Evolutionary conservation across 768 basidiomycete genomes (phyloP), one percentile per base, ranked within the genome.

Genomic region (Amanita inopinata): DNA sequence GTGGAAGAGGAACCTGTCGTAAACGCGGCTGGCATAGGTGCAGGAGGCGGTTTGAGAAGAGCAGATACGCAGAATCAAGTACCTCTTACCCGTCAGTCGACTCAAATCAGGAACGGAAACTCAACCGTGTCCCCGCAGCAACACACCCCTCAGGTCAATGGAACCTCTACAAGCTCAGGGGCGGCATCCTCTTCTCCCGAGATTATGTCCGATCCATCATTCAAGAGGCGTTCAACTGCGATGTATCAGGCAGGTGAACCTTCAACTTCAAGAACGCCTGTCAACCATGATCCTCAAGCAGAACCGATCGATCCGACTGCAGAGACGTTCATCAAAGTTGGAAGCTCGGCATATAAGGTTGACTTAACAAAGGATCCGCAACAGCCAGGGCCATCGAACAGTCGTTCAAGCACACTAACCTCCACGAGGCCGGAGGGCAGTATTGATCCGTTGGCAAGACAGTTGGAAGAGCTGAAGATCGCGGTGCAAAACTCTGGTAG

Each of bases 11-110:
- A 76, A 31, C 65, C 71, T 0, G 40, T 64, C 4, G 58, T 70
- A 6, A 84, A 86, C 47, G 64, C 67, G 1, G 83, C 83, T 1
- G 87, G 86, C 11, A 65, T 86, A 4, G 86, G 87, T 11, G 82
- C 84, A 3, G 79, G 75, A 11, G 73, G 73, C 10, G 69, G 66
- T 5, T 53, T 58, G 20, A 64, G 65, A 32, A 58, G 63, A 39
- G 55, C 53, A 27, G 66, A 67, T 19, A 54, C 67, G 10, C 44
- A 38, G 23, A 39, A 17, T 33, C 45, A 46, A 31, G 31, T 52
- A 22, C 42, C 58, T 14, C 52, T 62, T 3, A 49, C 53, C 11
- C 59, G 66, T 17, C 61, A 65, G 47, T 46, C 62, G 32, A 62
- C 64, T 33, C 56, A 64, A 19, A 28, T 28, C 27, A 35, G 22